These are phyloP conservation scores for Coffea humblotiana DNA, from an alignment of 305 asterid genomes.

Conservation along the genomic window DNA sequence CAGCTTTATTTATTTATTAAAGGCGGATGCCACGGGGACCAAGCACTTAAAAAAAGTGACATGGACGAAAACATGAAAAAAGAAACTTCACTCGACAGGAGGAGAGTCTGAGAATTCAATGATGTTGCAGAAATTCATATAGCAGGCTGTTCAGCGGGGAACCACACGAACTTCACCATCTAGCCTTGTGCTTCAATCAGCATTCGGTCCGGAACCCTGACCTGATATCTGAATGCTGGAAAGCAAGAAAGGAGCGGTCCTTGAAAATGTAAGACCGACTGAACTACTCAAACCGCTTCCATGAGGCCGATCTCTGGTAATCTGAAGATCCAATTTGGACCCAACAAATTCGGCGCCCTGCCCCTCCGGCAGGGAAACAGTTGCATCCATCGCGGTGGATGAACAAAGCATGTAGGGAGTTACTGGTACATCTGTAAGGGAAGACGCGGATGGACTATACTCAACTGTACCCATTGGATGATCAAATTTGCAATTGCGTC, in stretches of 20 bases:
- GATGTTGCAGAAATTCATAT: background rate
- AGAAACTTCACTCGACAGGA: background rate
- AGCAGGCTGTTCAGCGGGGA: background rate
- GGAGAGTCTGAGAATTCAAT: background rate
- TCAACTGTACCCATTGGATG: slow-evolving; percentile 55
- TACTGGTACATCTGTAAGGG: slow-evolving; percentile 24
- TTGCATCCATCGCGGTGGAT: slow-evolving; percentile 23
- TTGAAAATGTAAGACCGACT: slow-evolving; percentile 7
- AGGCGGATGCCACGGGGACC: background rate
- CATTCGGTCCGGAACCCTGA: slow-evolving; percentile 1
- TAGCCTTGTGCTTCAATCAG: slow-evolving; percentile 13
- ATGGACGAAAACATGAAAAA: background rate
- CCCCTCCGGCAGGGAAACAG: slow-evolving; percentile 26
- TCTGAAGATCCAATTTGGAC: slow-evolving; percentile 4
- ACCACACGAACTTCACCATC: background rate
- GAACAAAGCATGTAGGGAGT: slow-evolving; percentile 28
- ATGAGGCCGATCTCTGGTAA: slow-evolving; percentile 4
- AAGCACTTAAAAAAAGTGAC: background rate
- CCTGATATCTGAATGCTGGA: background rate
- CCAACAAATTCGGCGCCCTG: slow-evolving; percentile 17
- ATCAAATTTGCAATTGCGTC: slow-evolving; percentile 72
- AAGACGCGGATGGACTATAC: slow-evolving; percentile 28
- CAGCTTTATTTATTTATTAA: background rate
- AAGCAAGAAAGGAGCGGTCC: slow-evolving; percentile 9
- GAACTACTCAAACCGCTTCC: slow-evolving; percentile 10